phyloP scores from a whole-genome alignment of 331 rosid genomes.

The Malus hybrid region DNA sequence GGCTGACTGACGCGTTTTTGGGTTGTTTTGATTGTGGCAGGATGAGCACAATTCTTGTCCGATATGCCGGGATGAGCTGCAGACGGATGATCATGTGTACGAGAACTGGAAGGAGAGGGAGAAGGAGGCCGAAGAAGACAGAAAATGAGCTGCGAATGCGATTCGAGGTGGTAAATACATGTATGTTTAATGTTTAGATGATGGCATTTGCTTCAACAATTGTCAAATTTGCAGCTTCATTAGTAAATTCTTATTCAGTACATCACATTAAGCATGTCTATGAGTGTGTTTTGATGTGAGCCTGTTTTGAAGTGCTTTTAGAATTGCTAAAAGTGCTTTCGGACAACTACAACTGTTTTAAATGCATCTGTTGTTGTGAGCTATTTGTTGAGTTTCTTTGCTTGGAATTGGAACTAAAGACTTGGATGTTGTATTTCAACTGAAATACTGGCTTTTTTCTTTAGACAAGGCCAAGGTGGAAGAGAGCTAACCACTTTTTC shows the following conservation, averaged over 20 bases:
- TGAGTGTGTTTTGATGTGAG: not conserved
- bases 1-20: not conserved
- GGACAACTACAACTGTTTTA: not conserved
- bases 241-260: not conserved
- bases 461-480: not conserved
- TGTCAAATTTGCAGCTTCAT: not conserved
- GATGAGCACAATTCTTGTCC: constrained; percentile 93
- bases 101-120: constrained; percentile 97
- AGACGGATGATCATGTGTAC: constrained; percentile 75
- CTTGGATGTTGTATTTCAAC: not conserved
- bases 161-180: constrained; percentile 88
- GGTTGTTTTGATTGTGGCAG: constrained; percentile 20
- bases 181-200: constrained; percentile 47
- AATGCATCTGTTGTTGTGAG: not conserved
- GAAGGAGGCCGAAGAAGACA: constrained; percentile 85
- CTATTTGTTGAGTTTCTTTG: not conserved
- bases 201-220: not conserved
- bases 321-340: not conserved
- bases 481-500: too few species aligned
- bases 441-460: not conserved
- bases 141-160: constrained; percentile 88
- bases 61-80: constrained; percentile 75
- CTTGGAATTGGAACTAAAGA: not conserved
- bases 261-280: not conserved
- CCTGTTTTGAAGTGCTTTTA: not conserved